Evolutionary conservation across 2,329 filamentous ascomycete species (phyloP), one percentile per base, ranked within the genome.

Genomic region (Nothomitra cinnamomea): DNA sequence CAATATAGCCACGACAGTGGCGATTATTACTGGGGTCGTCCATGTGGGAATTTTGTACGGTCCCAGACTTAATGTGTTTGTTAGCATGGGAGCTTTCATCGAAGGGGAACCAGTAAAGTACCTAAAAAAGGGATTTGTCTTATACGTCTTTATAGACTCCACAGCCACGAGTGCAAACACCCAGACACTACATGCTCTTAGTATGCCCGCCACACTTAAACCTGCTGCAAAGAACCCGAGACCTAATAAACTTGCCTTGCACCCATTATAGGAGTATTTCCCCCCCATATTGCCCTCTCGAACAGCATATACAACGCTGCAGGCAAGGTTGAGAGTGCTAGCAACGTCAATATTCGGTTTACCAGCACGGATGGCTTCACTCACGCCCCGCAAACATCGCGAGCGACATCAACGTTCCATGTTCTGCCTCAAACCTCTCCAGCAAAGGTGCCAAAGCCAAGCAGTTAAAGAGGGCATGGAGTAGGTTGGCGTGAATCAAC

Each of bases 381-480:
- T 72, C 74, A 94, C 88, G 89, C 55, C 92, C 92, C 62, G 92
- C 79, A 66, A 96, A 95, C 52, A 96, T 73, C 36, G 86, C 79
- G 58, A 94, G 66, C n/a, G 87, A 84, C 24, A 87, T 87, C 63
- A 96, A 72, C 6, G 90, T 96, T 52, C 92, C 92, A 67, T 94
- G 82, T 66, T 95, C 90, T 57, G 79, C 78, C 70, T 98, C 92
- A 67, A 96, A 98, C 57, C 89, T 79, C 68, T 95, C 90, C 66
- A 98, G 71, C 52, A 98, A 72, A n/a, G 92, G 92, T 40, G 83
- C 82, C 57, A 96, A 67, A 21, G 87, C 85, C 58, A 94, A 52
- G 22, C 87, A 66, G 67, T 96, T 95, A 63, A 94, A 71, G 53
- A 89, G 63, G 57, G 83, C 76, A 67, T 96, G 92, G 60, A 95